These are phyloP conservation scores for Dissophora globulifera DNA, from an alignment of 192 early-diverging fungal species.

Conservation along the genomic window DNA sequence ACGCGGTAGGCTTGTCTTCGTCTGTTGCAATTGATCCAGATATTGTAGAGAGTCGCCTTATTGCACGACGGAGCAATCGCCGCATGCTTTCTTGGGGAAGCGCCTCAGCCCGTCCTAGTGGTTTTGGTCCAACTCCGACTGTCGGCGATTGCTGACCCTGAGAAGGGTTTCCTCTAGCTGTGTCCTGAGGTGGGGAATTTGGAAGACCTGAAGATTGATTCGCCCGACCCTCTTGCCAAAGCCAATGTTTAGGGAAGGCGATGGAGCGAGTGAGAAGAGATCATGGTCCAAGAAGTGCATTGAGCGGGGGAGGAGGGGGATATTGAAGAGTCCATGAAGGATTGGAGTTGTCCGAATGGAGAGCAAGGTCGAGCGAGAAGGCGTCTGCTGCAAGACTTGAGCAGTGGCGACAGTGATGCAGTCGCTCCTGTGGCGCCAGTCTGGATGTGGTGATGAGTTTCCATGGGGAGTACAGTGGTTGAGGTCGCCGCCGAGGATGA, in stretches of 20 bases:
- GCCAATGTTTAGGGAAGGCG: neutral
- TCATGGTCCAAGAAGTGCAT: conserved; percentile 15
- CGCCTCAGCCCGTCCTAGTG: too few species aligned
- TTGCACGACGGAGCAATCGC: too few species aligned
- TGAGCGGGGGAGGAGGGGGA: neutral
- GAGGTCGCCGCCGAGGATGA: conserved; percentile 2
- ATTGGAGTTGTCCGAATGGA: conserved; percentile 20
- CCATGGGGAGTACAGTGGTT: conserved; percentile 1
- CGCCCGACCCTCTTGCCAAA: conserved; percentile 16
- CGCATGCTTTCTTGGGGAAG: too few species aligned
- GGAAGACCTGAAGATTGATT: conserved; percentile 1
- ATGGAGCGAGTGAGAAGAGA: neutral
- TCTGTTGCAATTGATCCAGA: too few species aligned
- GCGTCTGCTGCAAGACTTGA: neutral
- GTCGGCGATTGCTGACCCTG: neutral
- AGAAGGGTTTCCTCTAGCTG: neutral
- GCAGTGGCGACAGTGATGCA: neutral
- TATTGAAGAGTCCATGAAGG: neutral
- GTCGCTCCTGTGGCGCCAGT: neutral
- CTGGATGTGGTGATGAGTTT: neutral
- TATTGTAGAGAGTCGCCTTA: too few species aligned
- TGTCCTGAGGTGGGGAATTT: neutral
- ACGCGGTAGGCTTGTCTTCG: too few species aligned
- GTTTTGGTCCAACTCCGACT: neutral
- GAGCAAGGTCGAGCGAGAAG: conserved; percentile 15